Conservation (phyloP, 75 land plant species). For the Larix kaempferi region DNA sequence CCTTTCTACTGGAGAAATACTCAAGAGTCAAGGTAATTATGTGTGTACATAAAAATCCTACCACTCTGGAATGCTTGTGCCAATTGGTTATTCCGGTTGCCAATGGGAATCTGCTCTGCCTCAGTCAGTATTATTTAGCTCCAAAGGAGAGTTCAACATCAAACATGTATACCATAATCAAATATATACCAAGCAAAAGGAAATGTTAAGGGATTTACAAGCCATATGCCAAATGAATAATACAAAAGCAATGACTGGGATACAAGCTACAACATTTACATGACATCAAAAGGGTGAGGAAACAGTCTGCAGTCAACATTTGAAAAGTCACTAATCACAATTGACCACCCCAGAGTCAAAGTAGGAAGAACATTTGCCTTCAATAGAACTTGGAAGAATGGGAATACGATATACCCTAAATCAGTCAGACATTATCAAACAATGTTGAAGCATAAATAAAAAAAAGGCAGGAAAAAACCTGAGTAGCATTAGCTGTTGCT, state of each 20-base stretch:
- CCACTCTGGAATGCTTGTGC: not conserved
- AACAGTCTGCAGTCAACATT: not conserved
- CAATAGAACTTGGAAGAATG: not conserved
- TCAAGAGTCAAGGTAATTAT: not conserved
- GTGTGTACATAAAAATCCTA: not conserved
- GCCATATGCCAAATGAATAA: not conserved
- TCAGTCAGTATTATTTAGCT: too few relatives aligned
- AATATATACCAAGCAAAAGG: not conserved
- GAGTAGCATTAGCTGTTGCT: slow-evolving; percentile 96
- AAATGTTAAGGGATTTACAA: not conserved
- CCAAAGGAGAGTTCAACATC: not conserved
- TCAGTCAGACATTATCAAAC: not conserved
- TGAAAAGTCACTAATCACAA: not conserved
- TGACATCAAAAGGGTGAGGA: not conserved
- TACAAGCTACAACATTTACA: not conserved
- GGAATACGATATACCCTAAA: not conserved
- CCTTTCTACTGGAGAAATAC: not conserved
- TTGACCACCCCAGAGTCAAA: not conserved
- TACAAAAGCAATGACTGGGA: not conserved
- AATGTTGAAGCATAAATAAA: not conserved
- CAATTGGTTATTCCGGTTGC: not conserved
- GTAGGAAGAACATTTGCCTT: not conserved
- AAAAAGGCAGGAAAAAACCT: slow-evolving; percentile 38
- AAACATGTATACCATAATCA: not conserved
- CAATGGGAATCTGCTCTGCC: not conserved